Evolutionary conservation across 371 early-diverging fungal genomes (phyloP), one percentile per base, ranked within the genome.

Genomic region (Mucor velutinosus): DNA sequence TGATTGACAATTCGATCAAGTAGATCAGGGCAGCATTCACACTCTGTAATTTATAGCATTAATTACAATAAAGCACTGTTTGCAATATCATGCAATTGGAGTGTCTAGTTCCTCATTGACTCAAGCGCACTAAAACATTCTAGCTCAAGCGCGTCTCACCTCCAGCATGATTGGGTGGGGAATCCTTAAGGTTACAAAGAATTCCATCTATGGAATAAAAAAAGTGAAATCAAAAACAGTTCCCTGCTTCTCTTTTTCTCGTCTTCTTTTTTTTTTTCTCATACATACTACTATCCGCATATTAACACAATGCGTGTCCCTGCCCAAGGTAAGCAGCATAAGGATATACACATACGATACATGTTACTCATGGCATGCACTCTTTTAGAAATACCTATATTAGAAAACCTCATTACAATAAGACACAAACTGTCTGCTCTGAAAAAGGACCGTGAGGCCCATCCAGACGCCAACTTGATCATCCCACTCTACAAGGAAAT

Each of bases 401-500:
- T 92, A 29, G 90, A 86, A 71, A 78, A 75, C 6, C 81, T 92
- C 7, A 85, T 92, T 66, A 85, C 82, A 32, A 89, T 92, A 59
- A 87, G 91, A 65, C 90, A 90, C 69, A 87, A 86, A 37, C 83
- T 93, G 11, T 87, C 89, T 0, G 90, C 87, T 41, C 74, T 93
- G 41, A 92, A 92, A 69, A 89, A 88, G 77, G 91, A 91, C 74
- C 84, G 91, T 51, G 87, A 89, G 5, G 80, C 80, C 30, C 90
- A 86, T 71, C 79, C 85, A 62, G 86, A 87, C 56, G 76, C 86
- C 7, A 79, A 87, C 17, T 76, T 79, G 11, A 85, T 93, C 61
- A 80, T 82, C 5, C 76, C 76, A 7, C 73, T 92, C 15, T 92
- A 90, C 67, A 80, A 86, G 62, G 87, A 92, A 51, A 84, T 90